Evolutionary conservation across 2,329 filamentous ascomycete genomes (phyloP), one percentile per base, ranked within the genome.

Genomic region (Chrysosphaeria jannelii): DNA sequence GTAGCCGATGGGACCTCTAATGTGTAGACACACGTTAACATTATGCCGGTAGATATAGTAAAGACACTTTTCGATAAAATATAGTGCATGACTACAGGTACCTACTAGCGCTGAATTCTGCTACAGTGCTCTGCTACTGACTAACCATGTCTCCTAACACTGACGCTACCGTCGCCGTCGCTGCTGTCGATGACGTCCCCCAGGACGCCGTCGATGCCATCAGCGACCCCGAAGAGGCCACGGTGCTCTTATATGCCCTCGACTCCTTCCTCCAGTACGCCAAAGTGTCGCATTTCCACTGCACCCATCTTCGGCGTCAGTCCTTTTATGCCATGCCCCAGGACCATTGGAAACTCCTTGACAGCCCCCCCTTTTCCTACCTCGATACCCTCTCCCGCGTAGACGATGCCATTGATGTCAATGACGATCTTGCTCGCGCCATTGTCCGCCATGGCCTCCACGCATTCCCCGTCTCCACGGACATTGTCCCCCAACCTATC

Each of bases 241-340:
- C 56, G 29, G 76, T 88, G 23, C 56, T 93, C 7, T 74, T 72
- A 41, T 66, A 64, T 23, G 68, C 78, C 3, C 46, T 93, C 25
- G 76, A 90, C 47, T 91, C 81, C 8, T 93, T 85, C 43, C 57
- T 67, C 25, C 72, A 79, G 44, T 91, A 91, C 41, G 67, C 72
- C 31, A 70, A 67, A 35, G 60, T 65, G 13, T 71, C 79, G 5
- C 81, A 93, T 41, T 71, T 71, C 47, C 88, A 89, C 43, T 68
- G 72, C 31, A 93, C 81, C 4, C 81, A 93, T 42, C 57, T 79
- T 10, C 68, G 85, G 12, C 66, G 88, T 14, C 78, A 85, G 42
- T 70, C 76, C 9, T 91, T 97, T 45, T 97, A 93, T 42, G 72
- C 78, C 6, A 54, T 97, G 5, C 76, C 81, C 2, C 63, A 68